Evolutionary conservation across 495 filamentous ascomycete genomes (phyloP), one percentile per base, ranked within the genome.

Genomic region (Cryomyces antarcticus): DNA sequence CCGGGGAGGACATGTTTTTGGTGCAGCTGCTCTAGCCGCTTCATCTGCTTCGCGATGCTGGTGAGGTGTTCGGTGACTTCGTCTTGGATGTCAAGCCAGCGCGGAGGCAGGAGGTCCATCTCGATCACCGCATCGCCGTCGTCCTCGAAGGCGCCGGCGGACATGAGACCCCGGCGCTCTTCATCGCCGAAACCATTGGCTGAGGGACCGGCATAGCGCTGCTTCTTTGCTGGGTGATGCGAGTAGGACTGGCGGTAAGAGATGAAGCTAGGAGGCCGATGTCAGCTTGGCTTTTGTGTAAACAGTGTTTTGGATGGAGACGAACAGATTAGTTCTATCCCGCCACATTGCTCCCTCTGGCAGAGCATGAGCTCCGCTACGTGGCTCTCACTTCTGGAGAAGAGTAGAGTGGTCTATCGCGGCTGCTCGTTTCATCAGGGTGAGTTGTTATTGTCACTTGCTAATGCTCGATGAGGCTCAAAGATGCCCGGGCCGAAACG

Each of bases 231-330:
- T 39, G 88, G 89, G 57, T 93, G 85, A 62, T 96, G 89, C 49
- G 85, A 74, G 61, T 95, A 95, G 46, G 88, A 95, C 64, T 96
- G 89, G 45, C 89, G 86, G 67, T 96, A 97, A 55, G 89, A 95
- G 57, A 97, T 92, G 62, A 87, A 97, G 56, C 89, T 95, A 54
- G 30, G 13, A 12, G 36, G 35, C 13, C 30, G 40, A 51, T 12
- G 48, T 49, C 46, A 55, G 52, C 46, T 36, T 33, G 17, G 17
- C 17, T 24, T 24, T 10, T 13, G 9, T 38, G 2, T 13, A 1
- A 7, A 7, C 30, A 28, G 10, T 37, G 27, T 2, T 28, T 28
- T 37, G 44, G 17, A 31, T n/a, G 44, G 30, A 11, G 37, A 47
- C 38, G 43, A 9, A 94, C 88, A 97, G 79, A 58, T 96, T 97